Base-by-base conservation (phyloP, 2,329 filamentous ascomycete genomes). In the Neodidymelliopsis sp. region DNA sequence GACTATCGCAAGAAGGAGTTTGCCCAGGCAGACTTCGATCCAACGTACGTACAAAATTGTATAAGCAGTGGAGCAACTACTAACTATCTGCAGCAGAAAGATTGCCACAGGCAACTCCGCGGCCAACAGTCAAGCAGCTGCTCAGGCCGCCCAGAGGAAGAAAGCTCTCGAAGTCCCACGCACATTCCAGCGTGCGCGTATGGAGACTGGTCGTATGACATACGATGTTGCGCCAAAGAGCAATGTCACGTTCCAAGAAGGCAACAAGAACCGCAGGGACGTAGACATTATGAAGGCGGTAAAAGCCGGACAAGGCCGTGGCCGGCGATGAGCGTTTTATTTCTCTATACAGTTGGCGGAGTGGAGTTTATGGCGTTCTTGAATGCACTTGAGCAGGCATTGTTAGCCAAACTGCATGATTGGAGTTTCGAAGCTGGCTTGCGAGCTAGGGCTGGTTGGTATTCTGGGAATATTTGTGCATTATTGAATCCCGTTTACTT, bases 1-100 rank as follows among this genome's bases (percentile, higher is more conserved):
- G 91, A 97, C 73, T 97, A 95, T 78, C 92, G 91, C 76, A 94
- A 96, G 79, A 94, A 96, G 78, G 79, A 82, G 38, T 80, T 84
- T 59, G 75, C 79, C 42, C 78, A 81, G 53, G 81, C 78, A 19
- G 78, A 79, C 23, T 87, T 84, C 64, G 84, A 87, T 67, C 84
- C 84, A 54, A 77, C 71, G 75, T 77, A 77, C 30, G 70, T 67
- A 9, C 38, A 52, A 16, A 48, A 54, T 25, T 27, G 39, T 4
- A 10, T 10, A 20, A 20, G n/a, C 25, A 3, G 13, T 27, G 12
- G 5, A n/a, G 30, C 13, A 24, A 4, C 50, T 37, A 40, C 62
- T 70, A 60, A 67, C 45, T 20, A 8, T 20, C 13, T 24, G 11
- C 40, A 73, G 67, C 48, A 65, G 59, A 25, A 63, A 65, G 52